These are phyloP conservation scores for Gnetum montanum DNA, from an alignment of 75 land plant genomes.

Conservation along the genomic window DNA sequence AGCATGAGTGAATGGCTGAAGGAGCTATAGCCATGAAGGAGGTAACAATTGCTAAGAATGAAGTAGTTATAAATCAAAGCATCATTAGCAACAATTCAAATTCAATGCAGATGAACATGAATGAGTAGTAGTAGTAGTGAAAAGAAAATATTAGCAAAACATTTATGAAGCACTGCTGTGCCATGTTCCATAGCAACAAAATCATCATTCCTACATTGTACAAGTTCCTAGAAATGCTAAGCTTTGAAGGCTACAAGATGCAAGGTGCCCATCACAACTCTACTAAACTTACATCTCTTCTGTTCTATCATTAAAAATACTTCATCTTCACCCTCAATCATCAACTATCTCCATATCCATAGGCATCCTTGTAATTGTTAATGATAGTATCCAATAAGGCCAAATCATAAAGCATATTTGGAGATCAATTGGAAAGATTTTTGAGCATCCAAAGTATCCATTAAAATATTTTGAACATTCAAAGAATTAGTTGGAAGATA, in stretches of 20 bases:
- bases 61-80: too few species aligned
- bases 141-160: constrained; percentile 36
- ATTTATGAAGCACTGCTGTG: constrained; percentile 57
- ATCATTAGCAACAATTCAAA: constrained; percentile 1
- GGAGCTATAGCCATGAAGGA: too few species aligned
- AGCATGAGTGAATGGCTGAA: too few species aligned
- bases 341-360: constrained; percentile 37
- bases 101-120: neutral
- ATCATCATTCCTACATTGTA: constrained; percentile 29
- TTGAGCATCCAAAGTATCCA: too few species aligned
- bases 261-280: constrained; percentile 33
- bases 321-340: constrained; percentile 47
- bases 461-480: too few species aligned
- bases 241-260: constrained; percentile 59
- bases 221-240: constrained; percentile 38
- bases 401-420: too few species aligned
- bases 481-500: too few species aligned
- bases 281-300: constrained; percentile 32
- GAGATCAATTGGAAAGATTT: too few species aligned
- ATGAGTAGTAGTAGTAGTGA: constrained; percentile 17
- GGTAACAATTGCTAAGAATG: too few species aligned
- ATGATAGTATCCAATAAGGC: constrained; percentile 57
- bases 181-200: constrained; percentile 40
- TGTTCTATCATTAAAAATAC: constrained; percentile 55
- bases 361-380: constrained; percentile 62